A percentile compares a stretch with the other conserved stretches of the same genome.
phyloP scores from a whole-genome alignment of 2,329 filamentous ascomycete species.

The Paecilomyces formosus region DNA sequence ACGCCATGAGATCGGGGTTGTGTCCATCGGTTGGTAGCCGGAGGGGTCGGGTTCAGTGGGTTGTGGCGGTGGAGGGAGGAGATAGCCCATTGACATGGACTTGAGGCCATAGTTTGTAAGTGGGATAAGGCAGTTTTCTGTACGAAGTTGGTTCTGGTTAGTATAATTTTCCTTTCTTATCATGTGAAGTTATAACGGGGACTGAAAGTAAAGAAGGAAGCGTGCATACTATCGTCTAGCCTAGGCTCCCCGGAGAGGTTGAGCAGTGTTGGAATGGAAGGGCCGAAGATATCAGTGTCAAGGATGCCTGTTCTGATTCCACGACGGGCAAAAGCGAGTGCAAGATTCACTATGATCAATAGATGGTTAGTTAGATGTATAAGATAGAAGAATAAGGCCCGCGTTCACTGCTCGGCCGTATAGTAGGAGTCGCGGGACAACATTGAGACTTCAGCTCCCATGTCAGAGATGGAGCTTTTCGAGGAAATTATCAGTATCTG shows the following conservation, averaged over 20 bases:
- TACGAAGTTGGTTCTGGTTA: not conserved
- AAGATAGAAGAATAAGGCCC: not conserved
- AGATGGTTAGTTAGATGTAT: not conserved
- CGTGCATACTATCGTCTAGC: conserved; percentile 60
- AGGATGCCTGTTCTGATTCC: conserved; percentile 81
- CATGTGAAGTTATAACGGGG: not conserved
- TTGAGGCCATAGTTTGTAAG: conserved; percentile 92
- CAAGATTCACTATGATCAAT: conserved; percentile 58
- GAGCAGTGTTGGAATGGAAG: conserved; percentile 84
- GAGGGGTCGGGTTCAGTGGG: conserved; percentile 46
- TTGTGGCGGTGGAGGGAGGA: conserved; percentile 48
- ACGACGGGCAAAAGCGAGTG: conserved; percentile 73
- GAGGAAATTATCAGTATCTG: conserved; percentile 10
- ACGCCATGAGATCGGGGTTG: conserved; percentile 83
- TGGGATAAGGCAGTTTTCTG: conserved; percentile 60
- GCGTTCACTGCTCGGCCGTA: not conserved
- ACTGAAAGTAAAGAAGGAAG: not conserved
- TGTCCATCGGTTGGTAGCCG: conserved; percentile 31
- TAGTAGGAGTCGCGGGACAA: not conserved
- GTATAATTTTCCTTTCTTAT: not conserved
- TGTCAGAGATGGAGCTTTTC: not conserved
- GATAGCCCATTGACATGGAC: conserved; percentile 98
- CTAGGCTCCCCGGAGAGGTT: conserved; percentile 73
- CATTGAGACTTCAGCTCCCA: not conserved
- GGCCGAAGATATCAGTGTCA: conserved; percentile 94